phyloP scores from a whole-genome alignment of 139 green algal species.

The Chara braunii region DNA sequence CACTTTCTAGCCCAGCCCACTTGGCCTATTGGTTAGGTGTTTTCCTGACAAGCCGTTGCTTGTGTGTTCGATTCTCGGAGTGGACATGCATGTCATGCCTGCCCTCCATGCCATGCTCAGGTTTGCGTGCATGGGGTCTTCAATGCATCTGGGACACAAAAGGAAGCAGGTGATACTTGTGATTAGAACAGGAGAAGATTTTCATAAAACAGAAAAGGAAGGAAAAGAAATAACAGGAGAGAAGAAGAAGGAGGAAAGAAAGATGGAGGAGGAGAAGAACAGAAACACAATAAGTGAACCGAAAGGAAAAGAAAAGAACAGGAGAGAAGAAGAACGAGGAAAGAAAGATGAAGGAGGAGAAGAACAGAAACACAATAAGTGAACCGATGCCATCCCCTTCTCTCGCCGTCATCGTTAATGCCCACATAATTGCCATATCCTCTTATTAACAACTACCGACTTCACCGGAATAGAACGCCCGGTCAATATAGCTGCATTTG shows the following conservation, averaged over 20 bases:
- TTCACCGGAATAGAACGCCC: neutral
- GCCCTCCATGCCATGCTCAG: neutral
- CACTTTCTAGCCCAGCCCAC: too few species aligned
- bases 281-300: constrained; percentile 3
- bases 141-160: neutral
- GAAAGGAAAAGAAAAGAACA: neutral
- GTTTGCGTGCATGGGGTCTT: neutral
- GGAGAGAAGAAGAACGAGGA: constrained; percentile 1
- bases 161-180: neutral
- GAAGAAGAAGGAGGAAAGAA: neutral
- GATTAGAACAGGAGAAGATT: neutral
- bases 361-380: neutral
- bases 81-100: neutral
- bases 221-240: neutral
- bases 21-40: too few species aligned
- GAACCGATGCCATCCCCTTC: neutral
- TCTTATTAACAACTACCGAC: neutral
- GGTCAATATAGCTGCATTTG: neutral
- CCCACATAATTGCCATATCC: neutral
- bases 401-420: neutral
- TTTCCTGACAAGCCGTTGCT: too few species aligned
- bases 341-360: constrained; percentile 5
- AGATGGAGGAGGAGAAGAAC: constrained; percentile 2
- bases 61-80: neutral
- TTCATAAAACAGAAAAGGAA: constrained; percentile 6